These are phyloP conservation scores for Sordariomycetes sp. DNA, from an alignment of 2,329 filamentous ascomycete species.

Conservation along the genomic window DNA sequence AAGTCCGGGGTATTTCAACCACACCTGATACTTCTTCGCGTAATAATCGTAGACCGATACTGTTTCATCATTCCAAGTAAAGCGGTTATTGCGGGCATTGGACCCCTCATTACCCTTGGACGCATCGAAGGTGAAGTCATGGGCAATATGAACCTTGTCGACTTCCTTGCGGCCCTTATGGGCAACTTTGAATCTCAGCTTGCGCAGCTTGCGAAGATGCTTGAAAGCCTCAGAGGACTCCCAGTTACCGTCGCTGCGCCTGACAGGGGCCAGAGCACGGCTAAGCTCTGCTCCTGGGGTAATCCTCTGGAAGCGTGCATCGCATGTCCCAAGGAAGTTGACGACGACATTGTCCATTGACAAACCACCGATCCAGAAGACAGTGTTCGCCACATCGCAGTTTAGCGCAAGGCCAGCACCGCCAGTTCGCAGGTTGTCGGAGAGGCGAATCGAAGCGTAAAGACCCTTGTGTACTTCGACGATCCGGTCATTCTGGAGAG, in stretches of 20 bases:
- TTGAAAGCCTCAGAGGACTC: conserved; percentile 42
- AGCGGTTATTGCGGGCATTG: conserved; percentile 41
- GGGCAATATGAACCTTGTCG: conserved; percentile 41
- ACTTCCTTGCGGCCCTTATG: conserved; percentile 36
- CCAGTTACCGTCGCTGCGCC: conserved; percentile 12
- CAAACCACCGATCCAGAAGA: conserved; percentile 60
- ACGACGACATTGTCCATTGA: conserved; percentile 26
- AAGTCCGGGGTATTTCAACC: conserved; percentile 34
- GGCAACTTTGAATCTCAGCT: conserved; percentile 45
- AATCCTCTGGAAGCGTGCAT: conserved; percentile 16
- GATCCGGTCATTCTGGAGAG: conserved; percentile 45
- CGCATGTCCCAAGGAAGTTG: conserved; percentile 21
- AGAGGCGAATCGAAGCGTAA: conserved; percentile 76
- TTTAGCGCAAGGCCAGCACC: conserved; percentile 68
- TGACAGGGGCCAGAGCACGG: conserved; percentile 24
- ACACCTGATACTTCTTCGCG: conserved; percentile 40
- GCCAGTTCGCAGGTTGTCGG: conserved; percentile 38
- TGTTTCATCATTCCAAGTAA: conserved; percentile 40
- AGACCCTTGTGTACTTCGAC: conserved; percentile 80
- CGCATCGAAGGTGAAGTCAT: conserved; percentile 37
- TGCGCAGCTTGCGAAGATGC: conserved; percentile 42
- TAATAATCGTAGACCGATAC: conserved; percentile 47
- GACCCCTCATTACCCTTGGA: conserved; percentile 34
- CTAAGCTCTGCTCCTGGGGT: conserved; percentile 14
- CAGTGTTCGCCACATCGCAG: conserved; percentile 83